These are phyloP conservation scores for Tetrastigma voinierianum DNA, from an alignment of 164 flowering plant species.

Conservation along the genomic window DNA sequence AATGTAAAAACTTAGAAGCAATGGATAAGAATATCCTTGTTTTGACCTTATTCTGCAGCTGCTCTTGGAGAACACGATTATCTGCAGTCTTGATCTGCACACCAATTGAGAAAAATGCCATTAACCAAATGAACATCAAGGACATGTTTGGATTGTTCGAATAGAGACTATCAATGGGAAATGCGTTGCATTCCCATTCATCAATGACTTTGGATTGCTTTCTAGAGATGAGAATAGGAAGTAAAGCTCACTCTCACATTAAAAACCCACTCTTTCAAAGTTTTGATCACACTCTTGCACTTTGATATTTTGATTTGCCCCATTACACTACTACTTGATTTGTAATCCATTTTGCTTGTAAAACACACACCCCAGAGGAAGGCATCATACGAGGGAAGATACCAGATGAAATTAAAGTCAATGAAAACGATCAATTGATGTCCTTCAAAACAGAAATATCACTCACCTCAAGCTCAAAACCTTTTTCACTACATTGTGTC, in stretches of 20 bases:
- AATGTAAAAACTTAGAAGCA: not conserved
- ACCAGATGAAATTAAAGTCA: no score
- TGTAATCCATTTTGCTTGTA: constrained; percentile 13
- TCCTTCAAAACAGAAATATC: not conserved
- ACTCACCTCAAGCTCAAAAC: constrained; percentile 89
- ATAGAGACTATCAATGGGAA: no score
- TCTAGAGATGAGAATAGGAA: no score
- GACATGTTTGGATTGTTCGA: no score
- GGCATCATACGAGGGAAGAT: no score
- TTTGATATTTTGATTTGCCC: not conserved
- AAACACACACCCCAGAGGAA: no score
- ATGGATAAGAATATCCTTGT: not conserved
- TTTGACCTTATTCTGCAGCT: constrained; percentile 79
- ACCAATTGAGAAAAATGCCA: constrained; percentile 8
- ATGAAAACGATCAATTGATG: not conserved
- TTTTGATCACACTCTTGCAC: no score
- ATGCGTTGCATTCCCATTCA: constrained; percentile 9
- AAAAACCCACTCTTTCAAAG: no score
- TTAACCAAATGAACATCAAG: not conserved
- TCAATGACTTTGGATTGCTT: no score
- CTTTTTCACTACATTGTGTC: constrained; percentile 90
- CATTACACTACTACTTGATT: no score
- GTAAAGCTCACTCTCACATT: no score
- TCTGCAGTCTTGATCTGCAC: constrained; percentile 93
- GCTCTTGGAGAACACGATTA: constrained; percentile 91